Evolutionary conservation across 2,329 filamentous ascomycete species (phyloP).

Genomic region (Microsporum audouinii): DNA sequence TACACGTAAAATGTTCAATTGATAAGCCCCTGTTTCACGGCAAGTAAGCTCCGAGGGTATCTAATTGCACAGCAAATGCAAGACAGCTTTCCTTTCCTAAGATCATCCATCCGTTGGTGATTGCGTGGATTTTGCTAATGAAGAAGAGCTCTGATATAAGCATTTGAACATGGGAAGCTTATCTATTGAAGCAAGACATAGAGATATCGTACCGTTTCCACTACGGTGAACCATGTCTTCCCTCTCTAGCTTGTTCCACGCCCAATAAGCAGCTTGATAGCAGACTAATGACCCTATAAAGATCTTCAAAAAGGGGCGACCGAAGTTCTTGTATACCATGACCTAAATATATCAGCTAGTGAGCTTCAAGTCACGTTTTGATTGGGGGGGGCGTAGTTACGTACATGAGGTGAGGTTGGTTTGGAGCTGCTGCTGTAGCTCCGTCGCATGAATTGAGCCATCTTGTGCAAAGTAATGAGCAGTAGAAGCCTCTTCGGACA

Average conservation of each 20-base stretch:
- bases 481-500: no score
- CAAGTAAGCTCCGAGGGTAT: neutral
- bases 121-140: neutral
- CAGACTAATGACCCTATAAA: neutral
- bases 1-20: neutral
- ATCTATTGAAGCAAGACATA: neutral
- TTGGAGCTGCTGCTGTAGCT: constrained; percentile 19
- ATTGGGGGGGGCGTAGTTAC: constrained; percentile 16
- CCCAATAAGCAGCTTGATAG: constrained; percentile 6
- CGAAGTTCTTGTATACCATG: constrained; percentile 7
- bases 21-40: neutral
- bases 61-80: neutral
- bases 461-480: neutral
- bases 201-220: neutral
- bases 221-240: constrained; percentile 3
- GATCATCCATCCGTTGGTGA: neutral
- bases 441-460: neutral
- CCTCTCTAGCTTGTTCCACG: constrained; percentile 5
- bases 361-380: constrained; percentile 26
- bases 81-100: neutral
- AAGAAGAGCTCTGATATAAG: neutral
- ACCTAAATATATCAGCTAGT: constrained; percentile 36
- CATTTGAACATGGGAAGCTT: neutral
- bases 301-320: constrained; percentile 4
- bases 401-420: constrained; percentile 16